These are phyloP conservation scores for Agaricus sinodeliciosus DNA, from an alignment of 768 basidiomycete genomes.

Conservation along the genomic window DNA sequence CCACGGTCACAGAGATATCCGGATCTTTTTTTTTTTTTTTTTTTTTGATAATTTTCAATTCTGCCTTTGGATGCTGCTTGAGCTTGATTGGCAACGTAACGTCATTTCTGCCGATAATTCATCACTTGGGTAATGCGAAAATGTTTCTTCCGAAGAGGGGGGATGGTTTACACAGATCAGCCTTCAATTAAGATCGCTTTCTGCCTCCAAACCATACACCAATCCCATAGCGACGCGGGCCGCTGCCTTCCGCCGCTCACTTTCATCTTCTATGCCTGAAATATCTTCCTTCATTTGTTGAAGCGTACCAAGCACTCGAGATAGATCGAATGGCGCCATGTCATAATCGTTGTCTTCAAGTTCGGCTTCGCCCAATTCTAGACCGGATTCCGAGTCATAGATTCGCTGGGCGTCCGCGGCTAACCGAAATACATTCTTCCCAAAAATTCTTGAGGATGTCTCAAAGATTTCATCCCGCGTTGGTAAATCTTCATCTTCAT, in stretches of 20 bases:
- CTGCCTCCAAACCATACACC: conserved; percentile 54
- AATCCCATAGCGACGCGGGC: conserved; percentile 68
- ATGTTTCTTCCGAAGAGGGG: background rate
- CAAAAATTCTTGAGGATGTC: conserved; percentile 47
- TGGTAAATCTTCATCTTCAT: conserved; percentile 32
- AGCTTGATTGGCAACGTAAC: background rate
- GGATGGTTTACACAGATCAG: background rate
- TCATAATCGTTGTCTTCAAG: conserved; percentile 26
- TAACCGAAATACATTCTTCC: conserved; percentile 14
- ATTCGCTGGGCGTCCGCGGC: background rate
- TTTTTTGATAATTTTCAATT: background rate
- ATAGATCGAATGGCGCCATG: conserved; percentile 53
- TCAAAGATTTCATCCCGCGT: conserved; percentile 41
- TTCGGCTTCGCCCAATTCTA: background rate
- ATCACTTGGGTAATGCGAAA: background rate
- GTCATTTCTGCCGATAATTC: background rate
- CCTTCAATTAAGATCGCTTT: conserved; percentile 1
- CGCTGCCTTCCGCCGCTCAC: conserved; percentile 59
- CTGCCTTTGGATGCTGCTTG: background rate
- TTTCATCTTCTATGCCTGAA: conserved; percentile 53
- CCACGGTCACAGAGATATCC: conserved; percentile 1
- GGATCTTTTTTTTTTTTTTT: background rate
- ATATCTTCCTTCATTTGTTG: conserved; percentile 75
- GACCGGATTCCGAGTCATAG: background rate
- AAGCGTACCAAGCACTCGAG: conserved; percentile 50